Conservation (phyloP, 2,329 filamentous ascomycete genomes). For the Coniochaeta ligniaria region DNA sequence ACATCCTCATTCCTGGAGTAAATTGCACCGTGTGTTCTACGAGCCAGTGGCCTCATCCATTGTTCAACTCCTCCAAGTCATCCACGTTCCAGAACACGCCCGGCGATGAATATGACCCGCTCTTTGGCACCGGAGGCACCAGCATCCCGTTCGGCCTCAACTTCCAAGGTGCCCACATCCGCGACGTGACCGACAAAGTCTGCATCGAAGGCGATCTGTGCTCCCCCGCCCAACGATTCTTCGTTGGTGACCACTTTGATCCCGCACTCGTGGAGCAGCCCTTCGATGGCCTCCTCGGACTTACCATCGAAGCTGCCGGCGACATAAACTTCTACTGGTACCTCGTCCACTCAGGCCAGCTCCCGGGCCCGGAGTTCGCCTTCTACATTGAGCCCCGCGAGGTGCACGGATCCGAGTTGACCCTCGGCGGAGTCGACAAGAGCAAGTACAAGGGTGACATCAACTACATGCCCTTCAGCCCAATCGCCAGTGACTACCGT, state of each 20-base stretch:
- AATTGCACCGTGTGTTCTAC: constrained; percentile 20
- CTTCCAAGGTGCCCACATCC: constrained; percentile 16
- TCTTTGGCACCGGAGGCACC: constrained; percentile 20
- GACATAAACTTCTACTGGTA: constrained; percentile 13
- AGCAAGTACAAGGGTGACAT: constrained; percentile 20
- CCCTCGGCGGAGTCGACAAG: constrained; percentile 23
- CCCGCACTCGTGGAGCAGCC: constrained; percentile 16
- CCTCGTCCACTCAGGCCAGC: constrained; percentile 16
- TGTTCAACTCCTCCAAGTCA: constrained; percentile 20
- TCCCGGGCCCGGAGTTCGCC: constrained; percentile 19
- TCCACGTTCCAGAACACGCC: constrained; percentile 18
- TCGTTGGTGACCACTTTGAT: constrained; percentile 22
- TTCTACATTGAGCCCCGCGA: constrained; percentile 17
- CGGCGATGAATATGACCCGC: constrained; percentile 6
- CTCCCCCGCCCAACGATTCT: constrained; percentile 18
- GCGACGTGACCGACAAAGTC: constrained; percentile 20
- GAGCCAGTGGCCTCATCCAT: constrained; percentile 2
- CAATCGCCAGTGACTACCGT: constrained; percentile 6
- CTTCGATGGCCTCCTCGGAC: constrained; percentile 25
- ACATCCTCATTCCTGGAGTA: constrained; percentile 19
- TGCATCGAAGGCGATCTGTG: constrained; percentile 15
- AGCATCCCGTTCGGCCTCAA: constrained; percentile 15
- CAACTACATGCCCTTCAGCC: constrained; percentile 15
- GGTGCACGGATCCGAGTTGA: constrained; percentile 18
- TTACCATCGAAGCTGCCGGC: constrained; percentile 11